Evolutionary conservation across 2,329 filamentous ascomycete genomes (phyloP), one percentile per base, ranked within the genome.

Genomic region (Xylariaceae sp.): DNA sequence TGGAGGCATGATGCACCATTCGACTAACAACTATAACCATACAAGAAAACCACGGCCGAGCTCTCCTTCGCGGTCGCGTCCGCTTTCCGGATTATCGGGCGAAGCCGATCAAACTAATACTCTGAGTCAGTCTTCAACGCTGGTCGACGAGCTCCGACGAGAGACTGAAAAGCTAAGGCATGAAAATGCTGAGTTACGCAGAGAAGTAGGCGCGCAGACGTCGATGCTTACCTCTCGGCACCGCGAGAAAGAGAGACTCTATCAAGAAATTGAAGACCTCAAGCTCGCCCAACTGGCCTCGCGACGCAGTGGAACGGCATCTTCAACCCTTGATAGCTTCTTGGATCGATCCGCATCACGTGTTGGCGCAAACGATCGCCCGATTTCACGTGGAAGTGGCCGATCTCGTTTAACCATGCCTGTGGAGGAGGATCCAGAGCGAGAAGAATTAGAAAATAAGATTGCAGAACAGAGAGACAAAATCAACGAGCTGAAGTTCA

Each of bases 201-300:
- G 92, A 56, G 92, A 97, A 73, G 89, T 97, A 35, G 91, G 92
- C 62, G 94, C 94, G 2, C 94, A 99, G 73, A 96, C 92, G 0
- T 97, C 92, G 0, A 97, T 99, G 91, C 82, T 99, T 39, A 97
- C 93, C 1, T 97, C 94, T 42, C 84, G 94, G 23, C 97, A 97
- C 70, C 88, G 92, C 30, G 94, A 99, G 72, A 95, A 96, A 71
- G 92, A 97, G 72, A 86, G 92, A 4, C 80, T 99, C 7, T 96
- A 97, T 73, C 91, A 96, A 71, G 93, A 99, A 72, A 97, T 97
- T 63, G 94, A 99, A 74, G 92, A 97, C 62, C 80, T 99, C 63
- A 99, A 97, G 75, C 85, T 97, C 68, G 86, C 89, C 1, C 88
- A 92, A 65, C 85, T 97, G 68, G 86, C 89, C 1, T 88, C 92